These are phyloP conservation scores for Lachnellula arida DNA, from an alignment of 2,329 filamentous ascomycete species.

Conservation along the genomic window DNA sequence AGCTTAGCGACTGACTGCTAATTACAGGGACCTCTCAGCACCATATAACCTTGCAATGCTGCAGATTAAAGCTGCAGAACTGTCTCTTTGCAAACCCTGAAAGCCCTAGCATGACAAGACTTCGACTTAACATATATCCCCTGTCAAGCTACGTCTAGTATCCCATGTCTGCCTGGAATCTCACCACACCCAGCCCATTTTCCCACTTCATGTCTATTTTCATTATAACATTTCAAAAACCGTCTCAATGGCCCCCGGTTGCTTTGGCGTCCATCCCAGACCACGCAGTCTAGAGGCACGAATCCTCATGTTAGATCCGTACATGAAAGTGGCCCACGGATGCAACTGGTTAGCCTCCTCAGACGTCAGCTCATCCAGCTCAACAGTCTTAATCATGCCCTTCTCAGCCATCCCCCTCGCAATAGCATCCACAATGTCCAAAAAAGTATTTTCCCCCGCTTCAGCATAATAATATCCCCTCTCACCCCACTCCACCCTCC, in stretches of 20 bases:
- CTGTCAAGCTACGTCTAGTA: too few relatives aligned
- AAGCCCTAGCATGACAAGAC: too few relatives aligned
- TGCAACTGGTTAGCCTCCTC: conserved; percentile 15
- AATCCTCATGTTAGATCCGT: conserved; percentile 16
- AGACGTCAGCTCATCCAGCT: conserved; percentile 13
- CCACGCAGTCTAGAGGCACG: conserved; percentile 2
- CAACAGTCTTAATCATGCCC: conserved; percentile 35
- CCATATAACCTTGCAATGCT: too few relatives aligned
- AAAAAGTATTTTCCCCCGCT: conserved; percentile 47
- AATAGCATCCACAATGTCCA: conserved; percentile 41
- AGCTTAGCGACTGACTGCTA: not conserved
- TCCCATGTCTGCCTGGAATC: too few relatives aligned
- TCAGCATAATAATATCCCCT: conserved; percentile 54
- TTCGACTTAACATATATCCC: too few relatives aligned
- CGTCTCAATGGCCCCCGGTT: not conserved
- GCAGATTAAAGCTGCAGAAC: too few relatives aligned
- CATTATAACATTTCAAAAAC: not conserved
- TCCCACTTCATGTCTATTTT: not conserved
- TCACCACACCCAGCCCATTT: too few relatives aligned
- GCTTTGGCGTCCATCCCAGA: conserved; percentile 12
- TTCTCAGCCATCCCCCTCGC: conserved; percentile 44
- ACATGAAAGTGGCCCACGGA: conserved; percentile 13
- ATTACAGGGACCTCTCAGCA: too few relatives aligned
- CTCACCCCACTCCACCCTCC: conserved; percentile 43
- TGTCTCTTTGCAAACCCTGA: too few relatives aligned